phyloP scores from a whole-genome alignment of 2,329 filamentous ascomycete species.

The Verticillium nubilum region DNA sequence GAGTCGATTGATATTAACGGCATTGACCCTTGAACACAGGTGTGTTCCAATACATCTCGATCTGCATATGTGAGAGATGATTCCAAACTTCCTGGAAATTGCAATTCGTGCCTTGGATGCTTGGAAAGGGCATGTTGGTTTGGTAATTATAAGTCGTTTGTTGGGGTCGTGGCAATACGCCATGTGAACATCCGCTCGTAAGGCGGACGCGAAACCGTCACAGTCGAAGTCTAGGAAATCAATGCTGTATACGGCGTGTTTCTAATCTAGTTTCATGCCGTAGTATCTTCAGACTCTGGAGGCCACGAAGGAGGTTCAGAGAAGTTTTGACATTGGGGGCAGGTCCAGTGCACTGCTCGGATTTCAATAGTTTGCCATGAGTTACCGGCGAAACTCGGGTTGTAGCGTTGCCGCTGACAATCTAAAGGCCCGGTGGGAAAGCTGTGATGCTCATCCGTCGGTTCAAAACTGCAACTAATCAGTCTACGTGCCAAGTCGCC shows the following conservation, averaged over 20 bases:
- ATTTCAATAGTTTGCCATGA: slow-evolving; percentile 46
- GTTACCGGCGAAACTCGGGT: slow-evolving; percentile 50
- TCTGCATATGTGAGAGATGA: slow-evolving; percentile 53
- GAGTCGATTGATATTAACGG: slow-evolving; percentile 44
- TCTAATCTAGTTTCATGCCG: slow-evolving; percentile 47
- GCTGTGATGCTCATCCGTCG: slow-evolving; percentile 58
- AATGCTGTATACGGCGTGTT: slow-evolving; percentile 50
- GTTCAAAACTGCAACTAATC: slow-evolving; percentile 42
- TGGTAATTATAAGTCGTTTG: slow-evolving; percentile 53
- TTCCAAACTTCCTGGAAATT: slow-evolving; percentile 50
- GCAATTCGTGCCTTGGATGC: slow-evolving; percentile 23
- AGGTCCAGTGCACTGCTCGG: slow-evolving; percentile 54
- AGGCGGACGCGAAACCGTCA: slow-evolving; percentile 54
- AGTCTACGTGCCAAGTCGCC: neutral
- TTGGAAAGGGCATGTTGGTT: slow-evolving; percentile 62
- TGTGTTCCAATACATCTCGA: slow-evolving; percentile 57
- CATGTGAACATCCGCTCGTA: slow-evolving; percentile 64
- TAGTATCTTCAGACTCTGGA: slow-evolving; percentile 46
- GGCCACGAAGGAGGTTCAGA: slow-evolving; percentile 48
- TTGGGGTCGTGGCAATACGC: slow-evolving; percentile 68
- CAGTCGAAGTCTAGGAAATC: slow-evolving; percentile 68
- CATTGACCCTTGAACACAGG: slow-evolving; percentile 44
- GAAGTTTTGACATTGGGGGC: slow-evolving; percentile 45
- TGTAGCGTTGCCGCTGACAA: slow-evolving; percentile 61
- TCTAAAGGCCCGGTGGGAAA: slow-evolving; percentile 66